Conservation (phyloP, 2,329 filamentous ascomycete species). For the Pseudogymnoascus sp. region DNA sequence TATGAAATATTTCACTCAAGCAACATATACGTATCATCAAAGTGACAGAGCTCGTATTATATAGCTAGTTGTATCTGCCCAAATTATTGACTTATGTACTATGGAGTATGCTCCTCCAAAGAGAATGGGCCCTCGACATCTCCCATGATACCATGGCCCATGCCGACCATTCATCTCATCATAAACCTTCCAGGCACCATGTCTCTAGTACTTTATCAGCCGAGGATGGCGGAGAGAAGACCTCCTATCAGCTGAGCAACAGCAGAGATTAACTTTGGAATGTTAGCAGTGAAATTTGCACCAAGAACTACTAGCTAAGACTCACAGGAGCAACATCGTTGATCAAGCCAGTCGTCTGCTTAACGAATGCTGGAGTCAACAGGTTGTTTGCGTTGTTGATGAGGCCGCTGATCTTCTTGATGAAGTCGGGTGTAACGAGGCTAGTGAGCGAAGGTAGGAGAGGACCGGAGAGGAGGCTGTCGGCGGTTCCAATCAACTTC, state of each 20-base stretch:
- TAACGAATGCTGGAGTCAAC: background rate
- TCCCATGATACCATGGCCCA: background rate
- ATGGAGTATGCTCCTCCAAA: background rate
- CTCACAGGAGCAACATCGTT: background rate
- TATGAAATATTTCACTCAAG: background rate
- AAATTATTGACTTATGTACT: background rate
- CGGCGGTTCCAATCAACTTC: background rate
- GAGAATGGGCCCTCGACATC: background rate
- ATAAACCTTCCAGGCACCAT: background rate
- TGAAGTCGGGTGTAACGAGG: background rate
- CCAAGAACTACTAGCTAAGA: background rate
- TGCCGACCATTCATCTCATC: background rate
- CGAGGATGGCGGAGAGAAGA: background rate
- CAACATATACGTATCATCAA: background rate
- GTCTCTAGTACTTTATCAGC: background rate
- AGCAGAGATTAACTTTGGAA: background rate
- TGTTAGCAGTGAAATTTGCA: background rate
- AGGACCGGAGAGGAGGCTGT: background rate
- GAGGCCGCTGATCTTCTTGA: background rate
- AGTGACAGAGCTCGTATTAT: background rate
- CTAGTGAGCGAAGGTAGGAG: background rate
- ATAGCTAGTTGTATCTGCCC: background rate
- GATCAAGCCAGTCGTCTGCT: background rate
- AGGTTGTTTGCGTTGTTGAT: conserved; percentile 5
- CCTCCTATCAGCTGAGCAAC: background rate